Conservation (phyloP, 768 basidiomycete genomes). For the Boletus sp. region DNA sequence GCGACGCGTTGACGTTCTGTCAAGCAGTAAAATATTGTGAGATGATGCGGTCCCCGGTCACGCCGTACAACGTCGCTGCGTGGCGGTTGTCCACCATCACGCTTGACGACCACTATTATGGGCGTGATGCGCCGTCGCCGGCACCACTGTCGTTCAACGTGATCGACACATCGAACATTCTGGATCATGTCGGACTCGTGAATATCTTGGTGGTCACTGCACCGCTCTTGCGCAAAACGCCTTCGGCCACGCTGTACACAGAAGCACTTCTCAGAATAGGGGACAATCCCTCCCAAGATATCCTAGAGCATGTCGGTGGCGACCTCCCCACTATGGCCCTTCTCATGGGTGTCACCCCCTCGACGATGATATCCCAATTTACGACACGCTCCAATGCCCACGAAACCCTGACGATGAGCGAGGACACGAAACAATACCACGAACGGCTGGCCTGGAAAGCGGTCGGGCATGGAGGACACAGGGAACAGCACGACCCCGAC, state of each 20-base stretch:
- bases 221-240: constrained; percentile 20
- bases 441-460: constrained; percentile 29
- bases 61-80: constrained; percentile 20
- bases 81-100: constrained; percentile 25
- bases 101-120: constrained; percentile 22
- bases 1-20: constrained; percentile 29
- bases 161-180: constrained; percentile 32
- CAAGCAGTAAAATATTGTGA: constrained; percentile 19
- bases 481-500: background rate
- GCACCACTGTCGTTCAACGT: constrained; percentile 32
- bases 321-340: constrained; percentile 27
- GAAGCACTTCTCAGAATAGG: constrained; percentile 23
- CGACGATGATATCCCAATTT: constrained; percentile 21
- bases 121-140: background rate
- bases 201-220: constrained; percentile 25
- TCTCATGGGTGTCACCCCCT: constrained; percentile 26
- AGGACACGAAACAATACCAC: constrained; percentile 11
- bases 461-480: background rate
- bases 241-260: constrained; percentile 28
- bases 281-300: constrained; percentile 8
- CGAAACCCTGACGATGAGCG: constrained; percentile 9
- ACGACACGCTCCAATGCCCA: constrained; percentile 25
- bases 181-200: constrained; percentile 27
- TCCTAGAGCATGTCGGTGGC: constrained; percentile 20
- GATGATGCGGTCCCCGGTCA: constrained; percentile 4